Percentiles rank a stretch among this genome's conserved stretches.
Conservation (phyloP, 176 grass and related monocot genomes). For the Raddia guianensis region DNA sequence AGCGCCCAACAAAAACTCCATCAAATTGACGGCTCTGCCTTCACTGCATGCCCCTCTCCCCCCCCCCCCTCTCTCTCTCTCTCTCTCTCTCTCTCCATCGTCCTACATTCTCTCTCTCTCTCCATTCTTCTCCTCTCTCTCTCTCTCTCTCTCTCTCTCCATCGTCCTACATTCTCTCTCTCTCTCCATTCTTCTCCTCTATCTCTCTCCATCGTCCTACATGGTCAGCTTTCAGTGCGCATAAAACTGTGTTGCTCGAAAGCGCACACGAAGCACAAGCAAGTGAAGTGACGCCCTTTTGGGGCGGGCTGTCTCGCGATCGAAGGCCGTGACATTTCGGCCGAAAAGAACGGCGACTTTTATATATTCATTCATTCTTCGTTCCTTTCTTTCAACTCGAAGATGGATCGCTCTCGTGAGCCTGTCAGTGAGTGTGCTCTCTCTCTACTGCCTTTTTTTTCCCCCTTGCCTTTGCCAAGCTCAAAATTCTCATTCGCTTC, state of each 20-base stretch:
- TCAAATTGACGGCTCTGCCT: too few species aligned
- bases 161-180: neutral
- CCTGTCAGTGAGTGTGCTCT: neutral
- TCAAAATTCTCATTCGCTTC: neutral
- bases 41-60: too few species aligned
- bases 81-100: too few species aligned
- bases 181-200: too few species aligned
- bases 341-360: constrained; percentile 50
- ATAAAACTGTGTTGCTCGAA: neutral
- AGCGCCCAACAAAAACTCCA: too few species aligned
- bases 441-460: neutral
- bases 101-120: neutral
- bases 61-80: neutral
- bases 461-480: too few species aligned
- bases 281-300: neutral
- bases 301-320: neutral
- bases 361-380: neutral
- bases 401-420: neutral
- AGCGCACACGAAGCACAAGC: neutral
- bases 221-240: constrained; percentile 24
- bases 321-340: constrained; percentile 31
- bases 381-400: neutral
- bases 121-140: neutral
- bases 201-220: too few species aligned
- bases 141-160: too few species aligned